A percentile compares a stretch with the other conserved stretches of the same genome.
These are phyloP conservation scores for Breviolum minutum DNA, from an alignment of 73 alveolate species.

Conservation along the genomic window DNA sequence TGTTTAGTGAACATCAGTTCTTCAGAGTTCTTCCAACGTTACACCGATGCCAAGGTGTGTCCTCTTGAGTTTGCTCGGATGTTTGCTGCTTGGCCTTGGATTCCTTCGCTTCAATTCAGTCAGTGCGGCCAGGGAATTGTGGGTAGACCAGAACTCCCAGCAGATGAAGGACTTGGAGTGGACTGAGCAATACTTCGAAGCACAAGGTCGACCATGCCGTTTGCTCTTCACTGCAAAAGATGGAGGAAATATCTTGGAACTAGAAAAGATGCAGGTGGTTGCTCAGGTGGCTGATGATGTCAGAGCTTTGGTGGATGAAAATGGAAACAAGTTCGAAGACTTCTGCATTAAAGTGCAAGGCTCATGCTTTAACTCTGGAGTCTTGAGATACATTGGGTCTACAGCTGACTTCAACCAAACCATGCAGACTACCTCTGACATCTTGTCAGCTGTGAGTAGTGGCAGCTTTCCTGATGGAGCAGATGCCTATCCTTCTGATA, in stretches of 20 bases:
- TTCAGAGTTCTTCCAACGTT: not conserved
- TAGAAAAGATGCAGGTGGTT: constrained; percentile 23
- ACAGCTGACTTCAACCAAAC: constrained; percentile 69
- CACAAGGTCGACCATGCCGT: not conserved
- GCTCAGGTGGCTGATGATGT: constrained; percentile 47
- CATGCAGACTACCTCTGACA: constrained; percentile 33
- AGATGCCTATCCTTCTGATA: constrained; percentile 46
- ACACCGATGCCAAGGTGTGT: constrained; percentile 16
- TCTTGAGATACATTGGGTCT: constrained; percentile 8
- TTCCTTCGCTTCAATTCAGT: constrained; percentile 32
- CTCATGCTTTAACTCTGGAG: constrained; percentile 27
- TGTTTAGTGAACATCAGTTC: no score
- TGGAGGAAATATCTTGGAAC: constrained; percentile 56
- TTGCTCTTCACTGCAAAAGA: constrained; percentile 37
- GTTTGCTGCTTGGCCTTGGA: constrained; percentile 72
- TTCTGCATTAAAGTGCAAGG: not conserved
- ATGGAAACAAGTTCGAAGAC: constrained; percentile 3
- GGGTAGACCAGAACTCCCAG: constrained; percentile 75
- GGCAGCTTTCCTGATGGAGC: constrained; percentile 72
- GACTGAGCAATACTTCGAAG: not conserved
- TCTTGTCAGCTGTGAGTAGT: constrained; percentile 18
- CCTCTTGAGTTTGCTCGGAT: constrained; percentile 17
- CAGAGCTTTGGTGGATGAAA: constrained; percentile 20
- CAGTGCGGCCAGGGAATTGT: constrained; percentile 16
- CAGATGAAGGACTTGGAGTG: constrained; percentile 64